phyloP scores from a whole-genome alignment of 2,329 filamentous ascomycete species.

The Fusarium tuaranense region DNA sequence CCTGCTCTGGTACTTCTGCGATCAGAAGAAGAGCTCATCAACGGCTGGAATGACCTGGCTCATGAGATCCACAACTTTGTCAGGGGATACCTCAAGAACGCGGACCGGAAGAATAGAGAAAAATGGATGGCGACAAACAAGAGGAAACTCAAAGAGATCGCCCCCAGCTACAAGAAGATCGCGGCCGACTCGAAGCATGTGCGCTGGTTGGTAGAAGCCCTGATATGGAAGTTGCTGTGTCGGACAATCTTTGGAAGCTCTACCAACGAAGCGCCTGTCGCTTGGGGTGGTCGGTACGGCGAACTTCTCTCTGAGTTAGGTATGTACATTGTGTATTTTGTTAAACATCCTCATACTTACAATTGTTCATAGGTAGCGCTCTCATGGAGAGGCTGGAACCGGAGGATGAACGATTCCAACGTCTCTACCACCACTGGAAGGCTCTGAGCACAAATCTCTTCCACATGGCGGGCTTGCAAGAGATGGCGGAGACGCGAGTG shows the following conservation, averaged over 20 bases:
- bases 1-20: background rate
- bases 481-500: background rate
- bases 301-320: background rate
- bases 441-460: constrained; percentile 3
- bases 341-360: background rate
- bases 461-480: background rate
- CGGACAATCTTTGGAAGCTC: background rate
- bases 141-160: background rate
- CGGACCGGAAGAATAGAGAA: background rate
- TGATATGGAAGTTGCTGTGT: background rate
- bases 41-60: background rate
- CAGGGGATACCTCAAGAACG: background rate
- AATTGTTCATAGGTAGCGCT: background rate
- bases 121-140: background rate
- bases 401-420: background rate
- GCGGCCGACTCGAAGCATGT: background rate
- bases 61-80: background rate
- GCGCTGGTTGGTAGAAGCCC: background rate
- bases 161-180: background rate
- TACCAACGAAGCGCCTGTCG: background rate
- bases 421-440: constrained; percentile 4
- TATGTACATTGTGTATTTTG: background rate
- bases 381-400: background rate
- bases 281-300: background rate
- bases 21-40: background rate